phyloP scores from a whole-genome alignment of 352 stramenopile species.

The Phytopythium oedochilum region DNA sequence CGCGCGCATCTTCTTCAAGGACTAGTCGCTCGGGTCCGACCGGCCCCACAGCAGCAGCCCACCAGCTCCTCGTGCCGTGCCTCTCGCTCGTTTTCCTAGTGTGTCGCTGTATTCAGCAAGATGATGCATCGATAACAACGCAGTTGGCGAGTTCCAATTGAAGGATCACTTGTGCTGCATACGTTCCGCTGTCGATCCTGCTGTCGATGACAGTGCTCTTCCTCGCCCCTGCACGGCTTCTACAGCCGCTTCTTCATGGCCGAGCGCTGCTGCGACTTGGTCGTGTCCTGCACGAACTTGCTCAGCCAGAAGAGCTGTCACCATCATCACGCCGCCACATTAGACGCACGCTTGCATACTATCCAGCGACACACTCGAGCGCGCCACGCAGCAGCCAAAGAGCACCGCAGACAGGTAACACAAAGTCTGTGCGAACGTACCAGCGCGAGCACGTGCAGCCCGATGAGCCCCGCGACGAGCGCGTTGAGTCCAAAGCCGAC shows the following conservation, averaged over 20 bases:
- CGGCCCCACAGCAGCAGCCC: too few species aligned
- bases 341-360: too few species aligned
- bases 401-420: too few species aligned
- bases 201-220: too few species aligned
- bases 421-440: too few species aligned
- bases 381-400: too few species aligned
- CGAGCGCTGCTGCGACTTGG: slow-evolving; percentile 24
- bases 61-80: background rate
- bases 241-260: slow-evolving; percentile 56
- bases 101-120: too few species aligned
- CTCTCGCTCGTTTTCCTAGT: background rate
- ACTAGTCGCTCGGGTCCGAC: too few species aligned
- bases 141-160: too few species aligned
- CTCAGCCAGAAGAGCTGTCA: slow-evolving; percentile 53
- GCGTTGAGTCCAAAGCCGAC: slow-evolving; percentile 59
- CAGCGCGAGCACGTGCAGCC: slow-evolving; percentile 66
- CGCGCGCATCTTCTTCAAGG: slow-evolving; percentile 91
- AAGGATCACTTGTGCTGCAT: background rate
- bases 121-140: background rate
- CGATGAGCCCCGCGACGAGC: slow-evolving; percentile 62
- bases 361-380: too few species aligned
- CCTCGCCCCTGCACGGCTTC: slow-evolving; percentile 2
- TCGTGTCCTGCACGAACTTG: slow-evolving; percentile 58
- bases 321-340: too few species aligned
- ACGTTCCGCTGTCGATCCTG: background rate